Percentiles rank a stretch among this genome's conserved stretches.
phyloP scores from a whole-genome alignment of 2,329 filamentous ascomycete species.

The Didymella pomorum region DNA sequence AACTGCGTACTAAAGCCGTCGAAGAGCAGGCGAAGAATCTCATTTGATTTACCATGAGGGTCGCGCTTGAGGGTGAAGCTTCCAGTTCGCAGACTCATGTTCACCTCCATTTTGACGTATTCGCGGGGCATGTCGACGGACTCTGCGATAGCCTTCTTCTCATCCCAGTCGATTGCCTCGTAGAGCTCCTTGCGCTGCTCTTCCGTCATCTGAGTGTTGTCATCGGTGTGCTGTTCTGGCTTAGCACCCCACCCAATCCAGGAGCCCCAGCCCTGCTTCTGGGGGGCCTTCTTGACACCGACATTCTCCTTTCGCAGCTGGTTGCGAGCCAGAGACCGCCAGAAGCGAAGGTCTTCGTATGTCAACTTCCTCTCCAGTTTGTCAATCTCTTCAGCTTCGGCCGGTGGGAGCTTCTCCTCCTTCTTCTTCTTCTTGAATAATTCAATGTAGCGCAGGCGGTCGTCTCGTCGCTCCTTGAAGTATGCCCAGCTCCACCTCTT shows the following conservation, averaged over 20 bases:
- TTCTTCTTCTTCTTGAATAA: constrained; percentile 92
- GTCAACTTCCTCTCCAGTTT: constrained; percentile 84
- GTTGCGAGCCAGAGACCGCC: constrained; percentile 91
- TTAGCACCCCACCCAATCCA: constrained; percentile 81
- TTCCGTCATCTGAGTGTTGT: constrained; percentile 89
- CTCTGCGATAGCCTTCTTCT: constrained; percentile 88
- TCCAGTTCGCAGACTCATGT: constrained; percentile 91
- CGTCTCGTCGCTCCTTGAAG: constrained; percentile 89
- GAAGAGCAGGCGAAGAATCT: constrained; percentile 90
- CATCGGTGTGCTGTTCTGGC: constrained; percentile 70
- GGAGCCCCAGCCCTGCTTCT: constrained; percentile 85
- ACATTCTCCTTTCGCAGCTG: constrained; percentile 95
- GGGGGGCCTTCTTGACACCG: constrained; percentile 77
- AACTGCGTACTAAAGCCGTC: constrained; percentile 93
- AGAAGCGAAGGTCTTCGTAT: constrained; percentile 97
- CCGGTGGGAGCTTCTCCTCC: constrained; percentile 70
- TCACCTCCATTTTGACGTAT: constrained; percentile 89
- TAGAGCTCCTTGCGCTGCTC: constrained; percentile 97
- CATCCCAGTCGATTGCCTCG: constrained; percentile 97
- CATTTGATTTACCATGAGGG: constrained; percentile 77
- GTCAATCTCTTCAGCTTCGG: constrained; percentile 76
- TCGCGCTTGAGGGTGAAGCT: constrained; percentile 93
- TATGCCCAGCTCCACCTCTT: constrained; percentile 95
- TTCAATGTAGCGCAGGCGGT: constrained; percentile 86
- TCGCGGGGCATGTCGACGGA: constrained; percentile 90